Evolutionary conservation across 331 rosid species (phyloP).

Genomic region (Ulmus americana): DNA sequence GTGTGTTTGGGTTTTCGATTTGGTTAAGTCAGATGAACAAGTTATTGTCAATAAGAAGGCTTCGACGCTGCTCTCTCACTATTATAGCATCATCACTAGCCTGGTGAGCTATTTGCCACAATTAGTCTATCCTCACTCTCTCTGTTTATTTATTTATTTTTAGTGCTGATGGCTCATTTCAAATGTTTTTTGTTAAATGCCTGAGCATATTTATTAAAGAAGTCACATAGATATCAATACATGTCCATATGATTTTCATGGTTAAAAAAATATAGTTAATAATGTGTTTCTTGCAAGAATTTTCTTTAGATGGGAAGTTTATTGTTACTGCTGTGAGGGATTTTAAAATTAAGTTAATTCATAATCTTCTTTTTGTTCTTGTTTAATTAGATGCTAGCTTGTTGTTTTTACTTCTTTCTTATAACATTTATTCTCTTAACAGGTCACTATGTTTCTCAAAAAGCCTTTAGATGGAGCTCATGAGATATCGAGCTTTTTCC

Average conservation of each 20-base stretch:
- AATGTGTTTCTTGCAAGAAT: constrained; percentile 43
- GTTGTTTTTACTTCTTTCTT: neutral
- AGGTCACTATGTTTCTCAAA: too few relatives aligned
- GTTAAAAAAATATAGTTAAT: constrained; percentile 1
- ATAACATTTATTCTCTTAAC: constrained; percentile 17
- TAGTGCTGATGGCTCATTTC: neutral
- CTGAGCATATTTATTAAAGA: too few relatives aligned
- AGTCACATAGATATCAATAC: too few relatives aligned
- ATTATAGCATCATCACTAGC: constrained; percentile 87
- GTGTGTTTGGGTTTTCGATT: constrained; percentile 73
- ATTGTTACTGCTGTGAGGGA: constrained; percentile 83
- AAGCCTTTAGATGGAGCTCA: too few relatives aligned
- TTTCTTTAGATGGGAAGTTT: constrained; percentile 66
- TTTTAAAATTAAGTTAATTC: constrained; percentile 78
- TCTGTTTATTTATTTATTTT: neutral
- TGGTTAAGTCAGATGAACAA: constrained; percentile 34
- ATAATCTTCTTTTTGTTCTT: constrained; percentile 25
- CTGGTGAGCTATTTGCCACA: constrained; percentile 42
- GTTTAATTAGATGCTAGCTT: constrained; percentile 7
- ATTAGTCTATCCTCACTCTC: neutral
- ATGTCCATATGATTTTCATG: constrained; percentile 13
- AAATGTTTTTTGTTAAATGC: neutral
- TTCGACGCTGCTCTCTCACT: constrained; percentile 63
- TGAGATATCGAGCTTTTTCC: too few relatives aligned
- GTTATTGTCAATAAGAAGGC: constrained; percentile 44